Conservation (phyloP, 2,329 filamentous ascomycete genomes). For the Ascochyta clinopodiicola region DNA sequence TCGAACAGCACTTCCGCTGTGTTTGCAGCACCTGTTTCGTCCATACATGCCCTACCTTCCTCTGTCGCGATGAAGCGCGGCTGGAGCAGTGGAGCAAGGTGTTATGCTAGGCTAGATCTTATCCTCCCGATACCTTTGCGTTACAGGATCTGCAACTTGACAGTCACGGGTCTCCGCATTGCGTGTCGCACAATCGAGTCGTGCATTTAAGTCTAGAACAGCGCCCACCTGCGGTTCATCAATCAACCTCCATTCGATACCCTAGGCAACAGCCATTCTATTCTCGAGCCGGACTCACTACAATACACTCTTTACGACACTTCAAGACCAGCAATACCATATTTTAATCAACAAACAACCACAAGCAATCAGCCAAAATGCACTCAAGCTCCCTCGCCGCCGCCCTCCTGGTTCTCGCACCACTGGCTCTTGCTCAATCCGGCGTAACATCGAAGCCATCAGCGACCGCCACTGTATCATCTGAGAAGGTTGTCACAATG, state of each 20-base stretch:
- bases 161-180: conserved; percentile 8
- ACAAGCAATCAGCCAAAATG: conserved; percentile 2
- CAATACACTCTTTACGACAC: conserved; percentile 19
- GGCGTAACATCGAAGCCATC: conserved; percentile 13
- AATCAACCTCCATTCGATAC: conserved; percentile 8
- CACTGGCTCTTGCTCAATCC: conserved; percentile 16
- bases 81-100: background rate
- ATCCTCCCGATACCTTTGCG: conserved; percentile 11
- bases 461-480: conserved; percentile 13
- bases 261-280: conserved; percentile 7
- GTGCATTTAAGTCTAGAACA: conserved; percentile 3
- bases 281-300: conserved; percentile 26
- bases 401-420: conserved; percentile 15
- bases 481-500: conserved; percentile 24
- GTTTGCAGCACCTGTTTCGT: conserved; percentile 5
- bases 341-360: background rate
- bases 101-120: conserved; percentile 5
- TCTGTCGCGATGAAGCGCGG: background rate
- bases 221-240: background rate
- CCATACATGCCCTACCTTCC: background rate
- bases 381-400: conserved; percentile 8
- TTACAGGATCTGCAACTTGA: conserved; percentile 9
- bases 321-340: conserved; percentile 2
- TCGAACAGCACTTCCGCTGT: conserved; percentile 26
- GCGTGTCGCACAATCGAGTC: conserved; percentile 3